Evolutionary conservation across 164 flowering plant species (phyloP).

Genomic region (Sedum album): DNA sequence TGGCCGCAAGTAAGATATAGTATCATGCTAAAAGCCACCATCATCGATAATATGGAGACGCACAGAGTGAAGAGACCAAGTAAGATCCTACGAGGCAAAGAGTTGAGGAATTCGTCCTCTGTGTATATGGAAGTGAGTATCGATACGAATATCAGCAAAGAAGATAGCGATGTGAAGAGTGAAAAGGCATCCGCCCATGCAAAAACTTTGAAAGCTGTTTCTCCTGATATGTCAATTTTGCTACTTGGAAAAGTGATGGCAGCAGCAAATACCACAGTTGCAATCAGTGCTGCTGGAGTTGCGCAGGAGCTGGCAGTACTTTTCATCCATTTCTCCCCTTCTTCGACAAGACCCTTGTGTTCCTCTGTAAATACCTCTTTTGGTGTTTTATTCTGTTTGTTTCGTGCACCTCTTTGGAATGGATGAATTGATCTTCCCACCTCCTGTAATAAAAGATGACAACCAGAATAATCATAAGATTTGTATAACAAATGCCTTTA

Average conservation of each 20-base stretch:
- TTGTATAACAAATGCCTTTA: not conserved
- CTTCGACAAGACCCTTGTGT: slow-evolving; percentile 11
- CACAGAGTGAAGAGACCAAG: slow-evolving; percentile 11
- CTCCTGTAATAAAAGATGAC: not conserved
- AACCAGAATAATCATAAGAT: not conserved
- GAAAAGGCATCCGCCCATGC: slow-evolving; percentile 15
- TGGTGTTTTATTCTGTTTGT: slow-evolving; percentile 6
- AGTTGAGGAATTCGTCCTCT: slow-evolving; percentile 18
- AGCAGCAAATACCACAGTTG: slow-evolving; percentile 13
- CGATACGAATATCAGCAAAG: slow-evolving; percentile 17
- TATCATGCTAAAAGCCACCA: slow-evolving; percentile 14
- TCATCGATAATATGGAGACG: slow-evolving; percentile 17
- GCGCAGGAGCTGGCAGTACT: slow-evolving; percentile 12
- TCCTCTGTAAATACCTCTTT: slow-evolving; percentile 10
- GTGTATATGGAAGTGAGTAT: slow-evolving; percentile 22
- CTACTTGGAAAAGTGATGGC: slow-evolving; percentile 1
- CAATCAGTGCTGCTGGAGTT: slow-evolving; percentile 14
- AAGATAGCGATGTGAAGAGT: slow-evolving; percentile 15
- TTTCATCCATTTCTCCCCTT: slow-evolving; percentile 20
- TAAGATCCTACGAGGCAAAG: slow-evolving; percentile 15
- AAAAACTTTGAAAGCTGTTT: slow-evolving; percentile 14
- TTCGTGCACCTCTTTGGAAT: slow-evolving; percentile 1
- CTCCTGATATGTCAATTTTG: not conserved
- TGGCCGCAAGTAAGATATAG: not conserved
- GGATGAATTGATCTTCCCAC: slow-evolving; percentile 11